Percentiles rank a stretch among this genome's conserved stretches.
phyloP scores from a whole-genome alignment of 129 eudicot species.

The Tagetes erecta region DNA sequence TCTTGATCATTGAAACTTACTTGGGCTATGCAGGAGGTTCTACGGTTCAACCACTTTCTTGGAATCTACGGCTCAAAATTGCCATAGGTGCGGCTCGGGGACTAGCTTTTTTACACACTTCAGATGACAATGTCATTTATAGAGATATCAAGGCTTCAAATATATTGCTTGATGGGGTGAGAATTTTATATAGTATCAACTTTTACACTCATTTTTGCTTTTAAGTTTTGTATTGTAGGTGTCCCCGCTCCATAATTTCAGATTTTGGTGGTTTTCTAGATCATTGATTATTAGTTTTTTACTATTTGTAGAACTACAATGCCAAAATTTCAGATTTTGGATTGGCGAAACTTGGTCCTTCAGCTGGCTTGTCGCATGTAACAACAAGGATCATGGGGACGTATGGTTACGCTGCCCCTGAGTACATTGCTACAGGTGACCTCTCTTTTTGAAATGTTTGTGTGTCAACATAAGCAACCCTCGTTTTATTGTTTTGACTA shows the following conservation, averaged over 20 bases:
- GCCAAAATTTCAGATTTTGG: constrained; percentile 91
- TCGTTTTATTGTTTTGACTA: background rate
- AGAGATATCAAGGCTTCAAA: constrained; percentile 87
- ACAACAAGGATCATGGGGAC: constrained; percentile 89
- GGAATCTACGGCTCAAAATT: constrained; percentile 73
- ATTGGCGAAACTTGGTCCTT: constrained; percentile 77
- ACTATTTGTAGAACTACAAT: constrained; percentile 54
- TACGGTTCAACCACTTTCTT: constrained; percentile 57
- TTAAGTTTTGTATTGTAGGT: background rate
- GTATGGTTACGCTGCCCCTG: constrained; percentile 91
- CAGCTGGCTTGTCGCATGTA: constrained; percentile 71
- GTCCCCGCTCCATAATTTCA: background rate
- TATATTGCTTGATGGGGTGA: constrained; percentile 88
- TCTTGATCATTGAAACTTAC: constrained; percentile 15
- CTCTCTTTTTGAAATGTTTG: constrained; percentile 14
- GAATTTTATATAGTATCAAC: background rate
- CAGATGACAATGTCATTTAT: constrained; percentile 69
- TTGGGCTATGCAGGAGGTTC: constrained; percentile 51
- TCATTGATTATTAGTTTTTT: background rate
- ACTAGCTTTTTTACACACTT: constrained; percentile 71
- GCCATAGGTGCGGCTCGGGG: constrained; percentile 90
- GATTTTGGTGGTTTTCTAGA: background rate
- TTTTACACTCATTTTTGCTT: background rate
- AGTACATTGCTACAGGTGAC: constrained; percentile 85
- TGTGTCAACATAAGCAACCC: background rate